These are phyloP conservation scores for Pythium aristosporum DNA, from an alignment of 352 stramenopile genomes.

Conservation along the genomic window DNA sequence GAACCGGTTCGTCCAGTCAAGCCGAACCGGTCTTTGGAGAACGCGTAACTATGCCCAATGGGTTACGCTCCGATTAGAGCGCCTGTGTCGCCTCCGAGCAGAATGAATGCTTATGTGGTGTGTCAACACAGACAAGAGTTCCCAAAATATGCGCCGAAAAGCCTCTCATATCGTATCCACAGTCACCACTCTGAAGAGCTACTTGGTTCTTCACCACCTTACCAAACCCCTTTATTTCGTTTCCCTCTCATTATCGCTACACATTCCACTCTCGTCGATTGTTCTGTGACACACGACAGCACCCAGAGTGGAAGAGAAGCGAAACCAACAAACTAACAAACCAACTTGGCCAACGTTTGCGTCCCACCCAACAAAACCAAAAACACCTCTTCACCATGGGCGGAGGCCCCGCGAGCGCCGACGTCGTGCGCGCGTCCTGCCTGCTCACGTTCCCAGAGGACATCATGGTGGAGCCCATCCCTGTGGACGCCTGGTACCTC, in stretches of 20 bases:
- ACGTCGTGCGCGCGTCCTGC: conserved; percentile 81
- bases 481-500: conserved; percentile 84
- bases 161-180: neutral
- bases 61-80: conserved; percentile 20
- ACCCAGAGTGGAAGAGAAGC: conserved; percentile 4
- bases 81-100: neutral
- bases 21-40: conserved; percentile 12
- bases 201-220: too few relatives aligned
- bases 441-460: conserved; percentile 82
- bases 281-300: conserved; percentile 17
- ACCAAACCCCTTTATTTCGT: neutral
- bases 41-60: neutral
- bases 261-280: neutral
- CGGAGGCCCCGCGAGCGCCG: conserved; percentile 56
- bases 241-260: neutral
- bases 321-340: conserved; percentile 7
- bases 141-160: conserved; percentile 12
- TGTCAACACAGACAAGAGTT: conserved; percentile 1
- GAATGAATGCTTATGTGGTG: neutral
- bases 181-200: conserved; percentile 1
- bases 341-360: neutral
- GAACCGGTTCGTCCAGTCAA: conserved; percentile 19
- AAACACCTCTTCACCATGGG: conserved; percentile 39
- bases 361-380: neutral
- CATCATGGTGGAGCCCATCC: conserved; percentile 63